Evolutionary conservation across 768 basidiomycete species (phyloP), one percentile per base, ranked within the genome.

Genomic region (Lentinula raphanica): DNA sequence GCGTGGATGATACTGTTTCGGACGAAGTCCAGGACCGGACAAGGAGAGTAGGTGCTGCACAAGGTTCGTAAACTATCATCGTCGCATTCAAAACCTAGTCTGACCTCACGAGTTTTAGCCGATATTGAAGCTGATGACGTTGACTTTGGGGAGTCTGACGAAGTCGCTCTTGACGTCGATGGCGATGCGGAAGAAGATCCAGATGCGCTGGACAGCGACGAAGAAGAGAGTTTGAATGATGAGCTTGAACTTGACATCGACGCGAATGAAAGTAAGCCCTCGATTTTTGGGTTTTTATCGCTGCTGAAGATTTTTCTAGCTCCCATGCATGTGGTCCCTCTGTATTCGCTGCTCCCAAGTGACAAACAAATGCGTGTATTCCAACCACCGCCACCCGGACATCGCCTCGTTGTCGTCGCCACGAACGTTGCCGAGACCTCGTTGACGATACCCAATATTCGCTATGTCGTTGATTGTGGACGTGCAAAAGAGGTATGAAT

Each of bases 391-490:
- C 97, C 97, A 3, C 71, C 77, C 4, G 90, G 87, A 5, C 74
- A 78, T 59, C 90, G 97, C 35, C 79, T 99, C 3, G 94, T 98
- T 13, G 93, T 98, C 15, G 87, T 99, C 5, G 85, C 96, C 1
- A 98, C 96, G 1, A 98, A 98, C 68, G 89, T 98, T 27, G 96
- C 96, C 1, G 96, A 98, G 69, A 98, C 96, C 0, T 97, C 96
- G 6, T 76, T 98, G 31, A 98, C 96, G 0, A 99, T 99, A 59
- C 96, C 96, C 25, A 92, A 91, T 5, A 95, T 99, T 65, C 89
- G 92, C 15, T 99, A 99, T 71, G 96, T 99, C n/a, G 85, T 99
- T 28, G 96, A 99, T 68, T 90, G 90, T 65, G 96, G 96, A 4
- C 82, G 95, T 62, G 93, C 91, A 4, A 98, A 99, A 73, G 94